A percentile compares a stretch with the other conserved stretches of the same genome.
phyloP scores from a whole-genome alignment of 129 eudicot species.

The sunflower (Helianthus annuus) region HanXRQr2.0-SUNRISE NC_035443.2:39260137-39260636 shows the following conservation, averaged over 20 bases:
- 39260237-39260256: conserved; percentile 92
- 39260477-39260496: conserved; percentile 20
- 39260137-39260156: no score
- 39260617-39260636: neutral
- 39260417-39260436: conserved; percentile 89
- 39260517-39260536: neutral
- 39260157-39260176: neutral
- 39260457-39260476: conserved; percentile 89
- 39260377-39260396: no score
- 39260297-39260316: conserved; percentile 75
- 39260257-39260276: conserved; percentile 95
- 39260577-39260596: conserved; percentile 86
- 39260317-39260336: conserved; percentile 70
- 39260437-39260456: conserved; percentile 87
- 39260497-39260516: conserved; percentile 9
- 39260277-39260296: conserved; percentile 76
- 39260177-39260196: conserved; percentile 23
- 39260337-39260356: no score
- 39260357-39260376: no score
- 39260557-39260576: conserved; percentile 66
- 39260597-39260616: conserved; percentile 7
- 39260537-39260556: conserved; percentile 1
- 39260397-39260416: conserved; percentile 54
- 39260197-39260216: conserved; percentile 76
- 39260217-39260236: conserved; percentile 81